Evolutionary conservation across 768 basidiomycete species (phyloP).

Genomic region (Termitomyces sp.): DNA sequence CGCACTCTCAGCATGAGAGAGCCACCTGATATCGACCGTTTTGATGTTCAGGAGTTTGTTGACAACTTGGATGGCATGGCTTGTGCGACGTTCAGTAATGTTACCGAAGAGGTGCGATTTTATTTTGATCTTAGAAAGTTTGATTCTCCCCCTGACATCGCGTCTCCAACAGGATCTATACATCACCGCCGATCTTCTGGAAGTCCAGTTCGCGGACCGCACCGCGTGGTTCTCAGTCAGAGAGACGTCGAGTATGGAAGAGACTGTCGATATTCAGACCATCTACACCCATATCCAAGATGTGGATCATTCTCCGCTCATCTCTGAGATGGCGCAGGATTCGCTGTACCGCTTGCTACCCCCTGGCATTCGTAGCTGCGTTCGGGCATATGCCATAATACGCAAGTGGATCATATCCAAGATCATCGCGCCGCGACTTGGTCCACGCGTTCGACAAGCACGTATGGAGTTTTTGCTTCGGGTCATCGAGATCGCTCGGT

Average conservation of each 20-base stretch:
- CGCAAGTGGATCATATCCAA: constrained; percentile 78
- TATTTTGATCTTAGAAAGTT: background rate
- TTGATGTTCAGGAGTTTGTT: constrained; percentile 69
- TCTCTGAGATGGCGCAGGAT: constrained; percentile 69
- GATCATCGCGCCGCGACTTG: constrained; percentile 61
- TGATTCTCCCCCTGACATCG: background rate
- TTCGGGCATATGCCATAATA: constrained; percentile 71
- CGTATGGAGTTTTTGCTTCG: constrained; percentile 72
- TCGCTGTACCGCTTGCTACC: constrained; percentile 71
- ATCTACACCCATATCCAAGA: constrained; percentile 73
- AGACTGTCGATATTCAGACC: constrained; percentile 74
- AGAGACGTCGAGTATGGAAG: constrained; percentile 51
- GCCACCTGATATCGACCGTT: constrained; percentile 60
- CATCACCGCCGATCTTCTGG: constrained; percentile 71
- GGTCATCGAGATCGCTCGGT: constrained; percentile 70
- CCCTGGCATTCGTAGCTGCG: constrained; percentile 69
- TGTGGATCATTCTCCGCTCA: constrained; percentile 66
- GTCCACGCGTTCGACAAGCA: constrained; percentile 58
- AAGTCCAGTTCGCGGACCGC: constrained; percentile 76
- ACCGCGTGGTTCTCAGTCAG: constrained; percentile 72
- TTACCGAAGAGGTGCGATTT: constrained; percentile 65
- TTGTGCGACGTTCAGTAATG: constrained; percentile 67
- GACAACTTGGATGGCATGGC: constrained; percentile 77
- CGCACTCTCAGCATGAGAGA: constrained; percentile 40
- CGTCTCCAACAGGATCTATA: constrained; percentile 60